A percentile compares a stretch with the other conserved stretches of the same genome.
These are phyloP conservation scores for Colletotrichum chlorophyti DNA, from an alignment of 2,329 filamentous ascomycete species.

Conservation along the genomic window DNA sequence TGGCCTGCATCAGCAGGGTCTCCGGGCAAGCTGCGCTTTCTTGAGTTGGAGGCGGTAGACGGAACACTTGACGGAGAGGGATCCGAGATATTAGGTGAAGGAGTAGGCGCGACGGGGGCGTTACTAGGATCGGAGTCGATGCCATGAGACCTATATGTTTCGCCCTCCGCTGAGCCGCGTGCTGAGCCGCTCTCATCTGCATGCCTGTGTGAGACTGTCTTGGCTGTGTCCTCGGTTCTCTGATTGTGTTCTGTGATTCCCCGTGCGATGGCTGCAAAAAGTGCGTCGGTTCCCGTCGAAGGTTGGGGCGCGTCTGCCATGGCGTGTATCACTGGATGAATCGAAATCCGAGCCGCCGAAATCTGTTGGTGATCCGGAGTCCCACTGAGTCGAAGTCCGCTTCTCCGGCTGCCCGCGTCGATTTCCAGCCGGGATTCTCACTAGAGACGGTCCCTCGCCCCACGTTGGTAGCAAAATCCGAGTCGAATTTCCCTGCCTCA, in stretches of 20 bases:
- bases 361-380: conserved; percentile 5
- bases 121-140: no score
- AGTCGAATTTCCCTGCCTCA: no score
- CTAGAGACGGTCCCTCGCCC: background rate
- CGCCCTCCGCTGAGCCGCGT: no score
- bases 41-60: background rate
- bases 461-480: background rate
- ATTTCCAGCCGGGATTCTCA: no score
- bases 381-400: conserved; percentile 24
- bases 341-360: conserved; percentile 21
- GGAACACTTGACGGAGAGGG: background rate
- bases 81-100: conserved; percentile 8
- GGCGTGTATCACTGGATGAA: conserved; percentile 11
- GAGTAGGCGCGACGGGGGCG: background rate
- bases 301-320: conserved; percentile 16
- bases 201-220: no score
- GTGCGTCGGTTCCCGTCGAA: no score
- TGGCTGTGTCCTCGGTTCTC: no score
- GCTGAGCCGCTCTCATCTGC: no score
- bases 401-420: conserved; percentile 7
- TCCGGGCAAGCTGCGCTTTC: conserved; percentile 13
- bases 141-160: no score
- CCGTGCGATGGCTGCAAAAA: no score
- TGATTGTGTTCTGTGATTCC: no score
- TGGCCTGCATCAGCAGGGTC: background rate